A percentile compares a stretch with the other conserved stretches of the same genome.
Evolutionary conservation across 2,329 filamentous ascomycete species (phyloP).

Genomic region (Ceratocystiopsis sp.): DNA sequence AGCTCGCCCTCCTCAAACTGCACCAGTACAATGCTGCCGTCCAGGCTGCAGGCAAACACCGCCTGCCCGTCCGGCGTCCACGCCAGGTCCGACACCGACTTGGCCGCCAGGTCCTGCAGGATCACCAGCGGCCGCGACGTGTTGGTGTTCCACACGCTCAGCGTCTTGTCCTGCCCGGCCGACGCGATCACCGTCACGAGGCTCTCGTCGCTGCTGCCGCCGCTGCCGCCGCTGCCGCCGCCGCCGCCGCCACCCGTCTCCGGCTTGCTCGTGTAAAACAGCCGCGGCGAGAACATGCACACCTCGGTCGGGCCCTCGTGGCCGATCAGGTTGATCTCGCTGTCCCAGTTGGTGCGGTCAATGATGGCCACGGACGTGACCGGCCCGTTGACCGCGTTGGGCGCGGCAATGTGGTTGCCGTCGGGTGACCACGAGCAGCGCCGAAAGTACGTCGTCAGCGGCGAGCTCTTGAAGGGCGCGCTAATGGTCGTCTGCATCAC

Average conservation of each 20-base stretch:
- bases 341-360: constrained; percentile 80
- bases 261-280: constrained; percentile 64
- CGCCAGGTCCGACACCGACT: constrained; percentile 83
- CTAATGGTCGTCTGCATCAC: constrained; percentile 83
- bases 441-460: constrained; percentile 90
- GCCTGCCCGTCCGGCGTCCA: constrained; percentile 89
- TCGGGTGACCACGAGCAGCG: constrained; percentile 96
- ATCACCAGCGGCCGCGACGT: constrained; percentile 83
- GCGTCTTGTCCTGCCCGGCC: constrained; percentile 86
- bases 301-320: constrained; percentile 96
- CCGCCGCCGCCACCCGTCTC: constrained; percentile 23
- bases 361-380: constrained; percentile 96
- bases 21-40: constrained; percentile 70
- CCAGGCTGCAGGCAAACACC: constrained; percentile 71
- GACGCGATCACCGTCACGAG: constrained; percentile 90
- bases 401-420: constrained; percentile 88
- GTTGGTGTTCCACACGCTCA: constrained; percentile 96
- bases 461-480: constrained; percentile 74
- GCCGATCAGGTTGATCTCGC: constrained; percentile 91
- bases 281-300: constrained; percentile 83
- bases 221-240: constrained; percentile 23
- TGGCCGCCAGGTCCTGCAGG: constrained; percentile 70
- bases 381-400: constrained; percentile 92
- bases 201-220: constrained; percentile 11
- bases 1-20: constrained; percentile 77